phyloP scores from a whole-genome alignment of 1,284 basidiomycete genomes.

The Leccinum insolens region DNA sequence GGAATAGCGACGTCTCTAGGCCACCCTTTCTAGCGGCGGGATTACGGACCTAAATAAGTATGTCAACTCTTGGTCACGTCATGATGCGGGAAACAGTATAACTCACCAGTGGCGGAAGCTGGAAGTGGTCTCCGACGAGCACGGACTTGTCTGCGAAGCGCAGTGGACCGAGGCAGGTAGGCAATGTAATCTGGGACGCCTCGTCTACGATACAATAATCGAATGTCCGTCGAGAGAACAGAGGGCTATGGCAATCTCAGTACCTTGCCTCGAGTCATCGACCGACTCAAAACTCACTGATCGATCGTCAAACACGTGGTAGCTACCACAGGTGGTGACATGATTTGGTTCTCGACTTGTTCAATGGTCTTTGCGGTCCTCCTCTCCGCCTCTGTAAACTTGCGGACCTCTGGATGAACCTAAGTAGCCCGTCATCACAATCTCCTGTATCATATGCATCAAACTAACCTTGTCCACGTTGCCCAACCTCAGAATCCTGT shows the following conservation, averaged over 20 bases:
- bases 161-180: conserved; percentile 92
- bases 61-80: conserved; percentile 1
- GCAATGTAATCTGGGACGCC: conserved; percentile 96
- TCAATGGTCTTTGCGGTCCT: conserved; percentile 65
- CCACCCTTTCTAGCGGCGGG: conserved; percentile 81
- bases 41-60: conserved; percentile 72
- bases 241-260: conserved; percentile 52
- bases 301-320: conserved; percentile 94
- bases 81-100: not conserved
- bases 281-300: conserved; percentile 62
- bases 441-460: not conserved
- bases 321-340: conserved; percentile 91
- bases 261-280: not conserved
- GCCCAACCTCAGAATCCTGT: conserved; percentile 84
- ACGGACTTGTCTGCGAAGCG: conserved; percentile 91
- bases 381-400: conserved; percentile 67
- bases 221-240: conserved; percentile 85
- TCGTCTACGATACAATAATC: conserved; percentile 99
- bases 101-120: conserved; percentile 88
- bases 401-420: conserved; percentile 80
- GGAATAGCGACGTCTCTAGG: conserved; percentile 89
- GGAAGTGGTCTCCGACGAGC: conserved; percentile 96
- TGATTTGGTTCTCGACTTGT: conserved; percentile 78
- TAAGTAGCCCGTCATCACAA: conserved; percentile 30
- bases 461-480: conserved; percentile 83